Percentiles rank a stretch among this genome's conserved stretches.
Evolutionary conservation across 2,329 filamentous ascomycete genomes (phyloP).

Genomic region (Monosporascus cannonballus): DNA sequence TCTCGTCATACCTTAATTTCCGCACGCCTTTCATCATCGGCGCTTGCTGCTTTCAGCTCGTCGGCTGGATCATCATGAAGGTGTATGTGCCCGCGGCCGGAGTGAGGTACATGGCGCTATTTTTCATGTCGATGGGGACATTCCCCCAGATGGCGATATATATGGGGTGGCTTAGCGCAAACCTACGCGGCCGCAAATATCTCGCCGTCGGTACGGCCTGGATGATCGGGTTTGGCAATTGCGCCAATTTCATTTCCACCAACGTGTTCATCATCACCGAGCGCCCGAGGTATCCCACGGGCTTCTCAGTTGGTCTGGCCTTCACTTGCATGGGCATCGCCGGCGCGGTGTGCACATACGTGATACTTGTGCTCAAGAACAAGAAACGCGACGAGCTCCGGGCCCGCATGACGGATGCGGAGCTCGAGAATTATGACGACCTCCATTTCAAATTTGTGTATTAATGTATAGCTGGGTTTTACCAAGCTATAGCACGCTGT

Average conservation of each 20-base stretch:
- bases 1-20: conserved; percentile 13
- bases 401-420: conserved; percentile 12
- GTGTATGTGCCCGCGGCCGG: conserved; percentile 16
- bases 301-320: conserved; percentile 30
- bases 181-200: conserved; percentile 33
- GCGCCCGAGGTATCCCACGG: conserved; percentile 30
- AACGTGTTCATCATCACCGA: conserved; percentile 35
- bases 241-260: conserved; percentile 34
- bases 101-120: conserved; percentile 21
- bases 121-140: conserved; percentile 23
- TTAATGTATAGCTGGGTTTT: not conserved
- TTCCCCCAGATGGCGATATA: conserved; percentile 24
- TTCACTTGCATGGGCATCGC: conserved; percentile 18
- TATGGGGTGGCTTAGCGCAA: conserved; percentile 32
- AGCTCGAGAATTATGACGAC: conserved; percentile 17
- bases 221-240: conserved; percentile 37
- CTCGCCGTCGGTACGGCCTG: conserved; percentile 35
- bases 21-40: conserved; percentile 20
- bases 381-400: conserved; percentile 12
- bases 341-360: conserved; percentile 7
- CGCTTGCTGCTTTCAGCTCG: conserved; percentile 16
- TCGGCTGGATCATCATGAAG: conserved; percentile 23
- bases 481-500: not conserved
- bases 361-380: conserved; percentile 11
- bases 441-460: conserved; percentile 20